These are phyloP conservation scores for Annulohypoxylon maeteangense DNA, from an alignment of 495 filamentous ascomycete genomes.

Conservation along the genomic window DNA sequence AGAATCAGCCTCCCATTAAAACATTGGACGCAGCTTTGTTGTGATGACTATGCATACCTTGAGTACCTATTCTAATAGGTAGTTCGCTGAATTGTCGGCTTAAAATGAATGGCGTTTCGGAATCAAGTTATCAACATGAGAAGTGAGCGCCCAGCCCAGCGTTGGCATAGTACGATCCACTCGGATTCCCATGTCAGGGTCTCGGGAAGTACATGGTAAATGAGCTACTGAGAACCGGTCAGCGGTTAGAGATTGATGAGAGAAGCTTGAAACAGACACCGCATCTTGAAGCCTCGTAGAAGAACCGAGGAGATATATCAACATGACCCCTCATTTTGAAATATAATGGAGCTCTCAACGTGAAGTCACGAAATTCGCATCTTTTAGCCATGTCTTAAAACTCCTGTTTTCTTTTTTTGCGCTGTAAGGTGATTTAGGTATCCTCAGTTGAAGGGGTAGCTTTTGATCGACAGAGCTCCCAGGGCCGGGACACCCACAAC, in stretches of 20 bases:
- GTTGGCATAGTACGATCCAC: conserved; percentile 33
- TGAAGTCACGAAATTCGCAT: conserved; percentile 16
- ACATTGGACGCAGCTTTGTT: background rate
- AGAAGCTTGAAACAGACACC: conserved; percentile 25
- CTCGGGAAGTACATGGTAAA: conserved; percentile 23
- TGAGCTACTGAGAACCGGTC: conserved; percentile 19
- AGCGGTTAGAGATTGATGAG: conserved; percentile 37
- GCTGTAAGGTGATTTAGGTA: conserved; percentile 7
- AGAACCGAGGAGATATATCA: conserved; percentile 5
- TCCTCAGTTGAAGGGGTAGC: conserved; percentile 17
- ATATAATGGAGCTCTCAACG: conserved; percentile 19
- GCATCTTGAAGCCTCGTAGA: background rate
- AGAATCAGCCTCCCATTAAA: background rate
- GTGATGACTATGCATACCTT: conserved; percentile 1
- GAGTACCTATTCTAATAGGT: conserved; percentile 1
- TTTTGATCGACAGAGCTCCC: conserved; percentile 34
- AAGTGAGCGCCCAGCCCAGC: conserved; percentile 17
- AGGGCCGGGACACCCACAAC: conserved; percentile 31
- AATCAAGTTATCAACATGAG: conserved; percentile 20
- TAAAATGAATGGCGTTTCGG: conserved; percentile 17
- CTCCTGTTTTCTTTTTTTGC: background rate
- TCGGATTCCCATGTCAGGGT: conserved; percentile 24
- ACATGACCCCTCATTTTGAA: conserved; percentile 14
- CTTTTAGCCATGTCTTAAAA: conserved; percentile 9
- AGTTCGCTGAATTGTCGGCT: background rate